Evolutionary conservation across 2,329 filamentous ascomycete genomes (phyloP).

Genomic region (Venturia carpophila): DNA sequence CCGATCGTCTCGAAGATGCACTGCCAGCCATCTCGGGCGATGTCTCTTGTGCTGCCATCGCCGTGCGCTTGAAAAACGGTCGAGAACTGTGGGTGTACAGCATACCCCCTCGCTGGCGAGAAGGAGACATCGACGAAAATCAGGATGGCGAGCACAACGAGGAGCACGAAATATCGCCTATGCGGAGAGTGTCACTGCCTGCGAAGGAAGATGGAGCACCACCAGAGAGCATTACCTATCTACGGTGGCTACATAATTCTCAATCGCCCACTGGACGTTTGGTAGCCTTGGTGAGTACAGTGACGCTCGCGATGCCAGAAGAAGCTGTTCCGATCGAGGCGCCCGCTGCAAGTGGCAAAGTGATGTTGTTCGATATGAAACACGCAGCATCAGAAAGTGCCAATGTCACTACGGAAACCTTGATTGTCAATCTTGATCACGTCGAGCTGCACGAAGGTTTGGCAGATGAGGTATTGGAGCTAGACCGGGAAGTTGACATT

Average conservation of each 20-base stretch:
- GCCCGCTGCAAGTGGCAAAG: constrained; percentile 28
- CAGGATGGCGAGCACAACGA: constrained; percentile 21
- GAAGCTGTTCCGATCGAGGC: constrained; percentile 16
- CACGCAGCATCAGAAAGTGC: constrained; percentile 20
- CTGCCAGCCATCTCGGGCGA: constrained; percentile 34
- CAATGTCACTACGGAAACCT: constrained; percentile 23
- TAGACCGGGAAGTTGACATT: constrained; percentile 35
- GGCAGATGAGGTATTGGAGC: constrained; percentile 34
- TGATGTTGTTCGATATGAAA: constrained; percentile 35
- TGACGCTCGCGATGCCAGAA: constrained; percentile 23
- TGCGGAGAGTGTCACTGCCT: constrained; percentile 31
- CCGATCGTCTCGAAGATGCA: constrained; percentile 34
- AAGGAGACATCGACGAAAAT: constrained; percentile 1
- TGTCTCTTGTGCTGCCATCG: constrained; percentile 32
- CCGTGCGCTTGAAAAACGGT: constrained; percentile 21
- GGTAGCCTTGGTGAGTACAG: constrained; percentile 31
- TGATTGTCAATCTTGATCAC: constrained; percentile 32
- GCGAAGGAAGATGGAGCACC: constrained; percentile 28
- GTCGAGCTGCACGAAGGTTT: constrained; percentile 32
- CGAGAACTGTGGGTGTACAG: constrained; percentile 18
- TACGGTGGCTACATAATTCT: constrained; percentile 31
- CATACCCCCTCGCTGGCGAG: constrained; percentile 15
- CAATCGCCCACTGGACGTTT: constrained; percentile 27
- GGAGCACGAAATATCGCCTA: constrained; percentile 29
- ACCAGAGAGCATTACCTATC: constrained; percentile 29